Conservation (phyloP, 345 rosid genomes). For the Ricinus communis region DNA sequence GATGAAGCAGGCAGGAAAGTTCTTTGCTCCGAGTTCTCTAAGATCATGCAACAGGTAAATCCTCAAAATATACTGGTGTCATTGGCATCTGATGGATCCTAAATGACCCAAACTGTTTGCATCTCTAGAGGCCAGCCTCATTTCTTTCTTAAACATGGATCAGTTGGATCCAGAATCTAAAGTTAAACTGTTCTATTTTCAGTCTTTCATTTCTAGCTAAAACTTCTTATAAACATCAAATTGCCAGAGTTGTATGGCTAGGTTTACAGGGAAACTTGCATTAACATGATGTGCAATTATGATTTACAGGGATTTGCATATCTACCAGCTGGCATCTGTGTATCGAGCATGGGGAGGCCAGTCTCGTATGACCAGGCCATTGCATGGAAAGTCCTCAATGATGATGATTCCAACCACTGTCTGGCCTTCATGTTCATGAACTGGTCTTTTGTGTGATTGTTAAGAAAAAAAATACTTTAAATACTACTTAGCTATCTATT, state of each 20-base stretch:
- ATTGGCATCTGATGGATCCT: background rate
- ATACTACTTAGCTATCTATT: conserved; percentile 5
- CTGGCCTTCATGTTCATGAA: conserved; percentile 89
- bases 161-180: no score
- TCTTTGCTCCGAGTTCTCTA: conserved; percentile 77
- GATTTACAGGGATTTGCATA: conserved; percentile 76
- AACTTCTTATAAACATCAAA: background rate
- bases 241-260: background rate
- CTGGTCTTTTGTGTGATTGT: conserved; percentile 83
- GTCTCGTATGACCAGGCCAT: conserved; percentile 83
- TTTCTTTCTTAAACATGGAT: no score
- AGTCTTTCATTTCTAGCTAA: background rate
- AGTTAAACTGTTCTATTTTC: no score
- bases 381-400: conserved; percentile 94
- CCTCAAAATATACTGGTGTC: no score
- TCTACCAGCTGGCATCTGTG: conserved; percentile 79
- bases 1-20: conserved; percentile 74
- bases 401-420: conserved; percentile 84
- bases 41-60: conserved; percentile 90
- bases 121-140: background rate
- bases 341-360: conserved; percentile 96
- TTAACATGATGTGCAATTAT: background rate
- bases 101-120: background rate
- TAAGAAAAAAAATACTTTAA: background rate
- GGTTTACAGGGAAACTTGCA: background rate